Base-by-base conservation (phyloP, 805 yeast genomes). In the Phaffomyces thermotolerans region DNA sequence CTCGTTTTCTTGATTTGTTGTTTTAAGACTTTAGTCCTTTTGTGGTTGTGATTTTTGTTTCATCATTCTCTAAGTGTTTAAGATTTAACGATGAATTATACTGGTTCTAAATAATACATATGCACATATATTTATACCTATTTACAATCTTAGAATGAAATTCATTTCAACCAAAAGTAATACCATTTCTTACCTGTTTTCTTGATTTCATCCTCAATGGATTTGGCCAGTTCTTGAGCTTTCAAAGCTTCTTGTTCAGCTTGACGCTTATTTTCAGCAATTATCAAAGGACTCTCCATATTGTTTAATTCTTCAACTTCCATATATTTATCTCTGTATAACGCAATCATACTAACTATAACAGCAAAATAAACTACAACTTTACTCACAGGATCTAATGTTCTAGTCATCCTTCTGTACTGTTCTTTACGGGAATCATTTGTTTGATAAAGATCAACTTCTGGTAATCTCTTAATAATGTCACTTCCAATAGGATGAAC, bases 361-460 rank as follows among this genome's bases (percentile, higher is more conserved):
- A 70, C 58, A 3, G 76, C 68, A 20, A 73, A 40, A 49, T 76
- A 76, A 3, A 81, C 63, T 29, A 81, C 69, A 13, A 71, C 57
- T 52, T 76, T 77, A 36, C 80, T 75, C 27, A 73, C 67, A 0
- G 81, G 78, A 52, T 82, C 86, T 65, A 81, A 61, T 42, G 59
- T 70, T 49, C 68, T 68, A 13, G 71, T 63, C 54, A 76, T 76
- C 44, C 72, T 67, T 48, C 71, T 72, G 45, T 66, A 62, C 36
- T 68, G 67, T 22, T 60, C 62, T 31, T 64, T 52, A 49, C 86
- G 63, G 13, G 67, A 59, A 3, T 69, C 67, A 4, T 74, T 67
- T 31, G 67, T 70, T 9, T 71, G 65, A 49, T 69, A 66, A 27
- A 71, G 62, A 47, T 72, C 72, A 15, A 67, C 54, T 2, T 51